Evolutionary conservation across 2,329 filamentous ascomycete species (phyloP).

Genomic region (Karstenula rhodostoma): DNA sequence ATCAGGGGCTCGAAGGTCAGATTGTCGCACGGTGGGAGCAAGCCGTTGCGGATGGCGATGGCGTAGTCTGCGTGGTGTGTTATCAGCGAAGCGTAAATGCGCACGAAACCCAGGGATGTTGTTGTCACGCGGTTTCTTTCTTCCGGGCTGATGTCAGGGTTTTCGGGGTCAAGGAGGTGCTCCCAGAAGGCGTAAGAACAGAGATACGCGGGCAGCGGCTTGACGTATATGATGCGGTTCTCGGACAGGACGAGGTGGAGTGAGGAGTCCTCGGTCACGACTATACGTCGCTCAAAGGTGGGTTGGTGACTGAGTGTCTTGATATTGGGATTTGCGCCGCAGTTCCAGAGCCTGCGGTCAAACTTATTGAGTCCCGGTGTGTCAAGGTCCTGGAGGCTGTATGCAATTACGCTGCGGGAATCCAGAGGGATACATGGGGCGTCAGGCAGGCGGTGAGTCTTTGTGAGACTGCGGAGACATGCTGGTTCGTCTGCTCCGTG

Average conservation of each 20-base stretch:
- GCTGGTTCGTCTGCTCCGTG: neutral
- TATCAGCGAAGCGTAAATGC: constrained; percentile 26
- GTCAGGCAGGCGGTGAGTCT: constrained; percentile 26
- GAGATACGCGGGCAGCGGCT: constrained; percentile 29
- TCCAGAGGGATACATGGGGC: constrained; percentile 25
- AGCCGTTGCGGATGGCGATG: constrained; percentile 22
- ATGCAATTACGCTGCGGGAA: constrained; percentile 17
- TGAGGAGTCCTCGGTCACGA: constrained; percentile 28
- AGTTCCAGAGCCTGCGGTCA: constrained; percentile 25
- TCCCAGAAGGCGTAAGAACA: constrained; percentile 32
- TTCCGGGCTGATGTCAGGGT: constrained; percentile 14
- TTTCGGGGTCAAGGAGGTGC: constrained; percentile 24
- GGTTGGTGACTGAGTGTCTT: constrained; percentile 26
- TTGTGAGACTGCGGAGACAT: constrained; percentile 17
- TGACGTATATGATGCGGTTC: constrained; percentile 26
- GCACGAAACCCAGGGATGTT: constrained; percentile 28
- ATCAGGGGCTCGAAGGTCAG: constrained; percentile 23
- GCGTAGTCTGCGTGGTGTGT: constrained; percentile 28
- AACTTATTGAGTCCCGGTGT: constrained; percentile 25
- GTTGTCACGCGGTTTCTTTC: constrained; percentile 16
- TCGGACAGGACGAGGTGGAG: constrained; percentile 29
- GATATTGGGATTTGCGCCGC: constrained; percentile 19
- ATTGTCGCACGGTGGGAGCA: constrained; percentile 17
- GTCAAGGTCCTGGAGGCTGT: constrained; percentile 28
- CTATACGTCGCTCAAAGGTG: constrained; percentile 25